Base-by-base conservation (phyloP, 2,329 filamentous ascomycete species). In the Talaromyces funiculosus region DNA sequence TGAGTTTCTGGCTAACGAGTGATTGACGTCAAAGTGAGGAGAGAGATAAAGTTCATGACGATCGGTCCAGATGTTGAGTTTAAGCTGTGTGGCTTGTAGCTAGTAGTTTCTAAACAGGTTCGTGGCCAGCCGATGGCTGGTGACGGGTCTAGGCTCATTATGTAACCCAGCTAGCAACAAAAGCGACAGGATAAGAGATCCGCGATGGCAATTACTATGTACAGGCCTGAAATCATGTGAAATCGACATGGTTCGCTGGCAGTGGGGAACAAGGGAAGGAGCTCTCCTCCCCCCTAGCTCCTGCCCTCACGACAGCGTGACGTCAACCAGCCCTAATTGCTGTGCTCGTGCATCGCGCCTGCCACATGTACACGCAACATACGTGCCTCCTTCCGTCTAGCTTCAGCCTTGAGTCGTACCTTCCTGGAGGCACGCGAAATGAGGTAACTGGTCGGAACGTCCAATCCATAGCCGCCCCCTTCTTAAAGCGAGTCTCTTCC, bases 281-380 rank as follows among this genome's bases (percentile, higher is more conserved):
- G 47, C 47, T 51, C 3, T n/a, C n/a, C n/a, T n/a, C n/a, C n/a
- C 31, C 31, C 31, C 31, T 12, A 33, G 31, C 31, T 51, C 45
- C 26, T 29, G 20, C 42, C 43, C 51, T 54, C 51, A 54, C 51
- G 51, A 40, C 49, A 57, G 40, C 18, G 59, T 59, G 53, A 64
- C 55, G 38, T 65, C 63, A 45, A 20, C 29, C 20, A 35, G 22
- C 47, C 47, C 47, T 33, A 51, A 65, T 26, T 57, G 35, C 12
- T 20, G 8, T 20, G 20, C 33, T 45, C 42, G 18, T 53, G 51
- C 33, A 38, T 54, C 51, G 51, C 51, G 33, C 51, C 51, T 54
- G 51, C 51, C 51, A 54, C 35, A 33, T 51, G 47, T 35, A 54
- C 35, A 31, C 33, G n/a, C 51, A 16, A 18, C 33, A 10, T 38